These are phyloP conservation scores for Fusarium sp. DNA, from an alignment of 2,329 filamentous ascomycete genomes.

Conservation along the genomic window DNA sequence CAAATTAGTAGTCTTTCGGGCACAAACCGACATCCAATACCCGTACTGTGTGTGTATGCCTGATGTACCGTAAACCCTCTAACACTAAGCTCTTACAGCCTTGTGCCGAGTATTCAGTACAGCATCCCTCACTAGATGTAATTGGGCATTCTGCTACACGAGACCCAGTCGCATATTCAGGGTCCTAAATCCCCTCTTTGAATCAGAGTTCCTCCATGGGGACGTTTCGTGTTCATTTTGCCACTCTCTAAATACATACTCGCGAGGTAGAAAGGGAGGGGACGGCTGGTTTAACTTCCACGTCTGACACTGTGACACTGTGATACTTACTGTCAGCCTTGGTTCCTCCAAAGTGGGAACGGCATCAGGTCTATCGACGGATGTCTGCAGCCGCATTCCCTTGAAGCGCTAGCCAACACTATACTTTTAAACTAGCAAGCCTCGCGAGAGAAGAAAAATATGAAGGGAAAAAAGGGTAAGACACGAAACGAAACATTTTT, in stretches of 20 bases:
- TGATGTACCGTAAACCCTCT: slow-evolving; percentile 19
- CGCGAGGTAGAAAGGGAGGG: slow-evolving; percentile 3
- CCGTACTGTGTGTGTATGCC: neutral
- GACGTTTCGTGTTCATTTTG: slow-evolving; percentile 12
- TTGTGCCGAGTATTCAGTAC: slow-evolving; percentile 14
- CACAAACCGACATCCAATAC: neutral
- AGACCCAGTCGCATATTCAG: slow-evolving; percentile 11
- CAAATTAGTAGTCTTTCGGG: neutral
- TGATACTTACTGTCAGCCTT: slow-evolving; percentile 25
- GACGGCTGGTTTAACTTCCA: neutral
- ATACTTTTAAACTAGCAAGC: slow-evolving; percentile 33
- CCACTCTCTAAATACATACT: slow-evolving; percentile 19
- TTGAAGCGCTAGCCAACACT: slow-evolving; percentile 25
- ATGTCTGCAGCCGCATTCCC: slow-evolving; percentile 31
- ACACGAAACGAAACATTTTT: slow-evolving; percentile 34
- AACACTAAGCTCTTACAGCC: slow-evolving; percentile 9
- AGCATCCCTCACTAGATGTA: neutral
- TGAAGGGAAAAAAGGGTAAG: slow-evolving; percentile 21
- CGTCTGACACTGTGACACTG: slow-evolving; percentile 5
- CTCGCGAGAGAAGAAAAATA: slow-evolving; percentile 8
- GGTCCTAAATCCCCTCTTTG: neutral
- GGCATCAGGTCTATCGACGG: slow-evolving; percentile 15
- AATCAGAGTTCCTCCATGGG: neutral
- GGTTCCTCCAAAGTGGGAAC: slow-evolving; percentile 10
- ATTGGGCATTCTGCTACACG: slow-evolving; percentile 19